phyloP scores from a whole-genome alignment of 177 flowering plant genomes.

The Tripterygium wilfordii region DNA sequence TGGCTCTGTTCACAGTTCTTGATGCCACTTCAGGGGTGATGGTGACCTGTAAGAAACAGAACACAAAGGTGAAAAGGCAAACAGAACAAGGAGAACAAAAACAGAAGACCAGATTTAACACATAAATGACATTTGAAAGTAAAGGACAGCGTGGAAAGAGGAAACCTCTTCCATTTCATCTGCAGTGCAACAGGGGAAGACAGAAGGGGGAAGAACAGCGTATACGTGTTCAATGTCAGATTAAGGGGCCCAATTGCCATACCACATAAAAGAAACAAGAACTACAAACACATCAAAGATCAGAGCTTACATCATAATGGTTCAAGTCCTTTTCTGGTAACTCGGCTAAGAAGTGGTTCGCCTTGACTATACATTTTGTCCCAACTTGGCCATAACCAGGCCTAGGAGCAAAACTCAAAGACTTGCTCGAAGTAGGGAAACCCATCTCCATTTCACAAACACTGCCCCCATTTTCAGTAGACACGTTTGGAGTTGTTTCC shows the following conservation, averaged over 20 bases:
- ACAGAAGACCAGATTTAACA: slow-evolving; percentile 3
- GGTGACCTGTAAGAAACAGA: slow-evolving; percentile 42
- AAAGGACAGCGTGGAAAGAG: slow-evolving; percentile 18
- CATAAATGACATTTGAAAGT: slow-evolving; percentile 22
- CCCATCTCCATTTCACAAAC: slow-evolving; percentile 39
- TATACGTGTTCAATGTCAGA: slow-evolving; percentile 15
- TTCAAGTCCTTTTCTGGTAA: slow-evolving; percentile 80
- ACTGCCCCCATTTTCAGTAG: slow-evolving; percentile 26
- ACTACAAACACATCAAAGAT: slow-evolving; percentile 7
- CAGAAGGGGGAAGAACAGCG: slow-evolving; percentile 9
- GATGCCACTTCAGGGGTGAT: slow-evolving; percentile 69
- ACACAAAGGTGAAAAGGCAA: slow-evolving; percentile 3
- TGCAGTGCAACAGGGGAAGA: slow-evolving; percentile 18
- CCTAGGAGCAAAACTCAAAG: slow-evolving; percentile 61
- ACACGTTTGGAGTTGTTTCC: slow-evolving; percentile 16
- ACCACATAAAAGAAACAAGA: too few relatives aligned
- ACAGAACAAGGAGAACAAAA: slow-evolving; percentile 29
- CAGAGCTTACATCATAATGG: slow-evolving; percentile 83
- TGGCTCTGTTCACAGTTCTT: slow-evolving; percentile 40
- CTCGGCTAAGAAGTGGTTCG: slow-evolving; percentile 87
- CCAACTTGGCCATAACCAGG: slow-evolving; percentile 83
- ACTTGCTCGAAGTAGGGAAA: slow-evolving; percentile 69
- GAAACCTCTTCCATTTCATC: slow-evolving; percentile 18
- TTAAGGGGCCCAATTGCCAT: too few relatives aligned
- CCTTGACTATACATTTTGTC: slow-evolving; percentile 84